These are phyloP conservation scores for Solanum piurae DNA, from an alignment of 257 asterid genomes.

Conservation along the genomic window DNA sequence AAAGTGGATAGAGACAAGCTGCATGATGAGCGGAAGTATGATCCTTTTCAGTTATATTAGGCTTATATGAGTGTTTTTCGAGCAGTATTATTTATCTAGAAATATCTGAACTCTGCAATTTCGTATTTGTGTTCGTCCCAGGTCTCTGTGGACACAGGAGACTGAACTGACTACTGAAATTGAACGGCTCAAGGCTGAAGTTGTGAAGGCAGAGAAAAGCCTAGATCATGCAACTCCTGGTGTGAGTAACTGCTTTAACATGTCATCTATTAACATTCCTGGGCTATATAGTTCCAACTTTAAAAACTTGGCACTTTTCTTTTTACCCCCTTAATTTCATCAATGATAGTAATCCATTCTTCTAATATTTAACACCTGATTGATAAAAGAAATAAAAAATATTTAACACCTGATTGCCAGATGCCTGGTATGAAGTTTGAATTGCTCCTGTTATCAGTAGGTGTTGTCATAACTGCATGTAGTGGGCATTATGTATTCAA, in stretches of 20 bases:
- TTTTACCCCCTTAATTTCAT: not conserved
- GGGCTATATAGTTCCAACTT: not conserved
- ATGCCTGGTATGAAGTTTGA: not conserved
- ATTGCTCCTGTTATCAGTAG: not conserved
- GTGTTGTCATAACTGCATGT: not conserved
- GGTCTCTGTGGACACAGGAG: slow-evolving; percentile 88
- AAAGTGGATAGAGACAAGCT: slow-evolving; percentile 64
- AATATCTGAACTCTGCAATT: slow-evolving; percentile 6
- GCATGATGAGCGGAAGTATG: slow-evolving; percentile 89
- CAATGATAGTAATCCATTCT: not conserved
- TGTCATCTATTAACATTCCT: not conserved
- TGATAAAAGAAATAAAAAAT: not conserved
- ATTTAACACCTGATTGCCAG: not conserved
- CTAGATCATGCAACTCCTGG: slow-evolving; percentile 98
- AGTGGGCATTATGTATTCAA: not conserved
- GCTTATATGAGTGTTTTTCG: not conserved
- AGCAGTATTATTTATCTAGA: not conserved
- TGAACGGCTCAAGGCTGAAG: slow-evolving; percentile 76
- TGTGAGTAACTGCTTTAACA: slow-evolving; percentile 36
- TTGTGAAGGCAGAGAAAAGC: slow-evolving; percentile 88
- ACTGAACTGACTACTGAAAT: slow-evolving; percentile 63
- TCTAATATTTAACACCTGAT: not conserved
- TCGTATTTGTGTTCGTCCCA: slow-evolving; percentile 15
- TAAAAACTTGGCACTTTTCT: not conserved
- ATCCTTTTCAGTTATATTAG: slow-evolving; percentile 4